Evolutionary conservation across 768 basidiomycete genomes (phyloP), one percentile per base, ranked within the genome.

Genomic region (Ramaria sp.): DNA sequence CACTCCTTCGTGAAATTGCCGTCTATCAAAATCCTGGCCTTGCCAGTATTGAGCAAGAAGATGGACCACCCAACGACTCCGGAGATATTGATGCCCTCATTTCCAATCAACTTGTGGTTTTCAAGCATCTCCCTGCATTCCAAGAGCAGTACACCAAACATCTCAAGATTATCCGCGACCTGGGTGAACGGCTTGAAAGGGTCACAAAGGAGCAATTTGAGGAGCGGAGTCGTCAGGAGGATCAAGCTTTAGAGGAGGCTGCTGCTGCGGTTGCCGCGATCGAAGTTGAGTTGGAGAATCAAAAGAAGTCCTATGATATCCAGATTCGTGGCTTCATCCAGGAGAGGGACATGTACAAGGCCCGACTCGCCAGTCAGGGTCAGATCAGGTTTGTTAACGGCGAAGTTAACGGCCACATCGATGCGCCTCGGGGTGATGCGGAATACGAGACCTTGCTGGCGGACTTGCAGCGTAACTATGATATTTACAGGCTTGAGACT

Each of bases 91-190:
- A 91, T 55, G 75, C 77, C 1, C 80, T 97, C 58, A 94, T 98
- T 66, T 85, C 88, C 16, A 87, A 88, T 62, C 78, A 92, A 61
- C 79, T 98, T 18, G 87, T 97, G 24, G 76, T 88, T 32, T 98
- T 92, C 81, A 76, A 76, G 42, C 86, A 83, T 0, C 78, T 97
- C 50, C 75, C 78, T 13, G 73, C 77, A 12, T 70, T 99, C n/a
- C 93, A 97, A 63, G 78, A 83, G 39, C 93, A 95, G 69, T 98
- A 98, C 65, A 85, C 89, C 71, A 87, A 86, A 61, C 70, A 97
- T 22, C 72, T 98, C 45, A 82, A 78, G 66, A 82, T 95, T 59
- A 83, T 85, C 12, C 76, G 94, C 16, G 86, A 88, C 53, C 74
- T 98, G 37, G 91, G 87, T 5, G 69, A 75, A 36, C 85, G 87